phyloP scores from a whole-genome alignment of 305 asterid species.

The Coffea humblotiana region DNA sequence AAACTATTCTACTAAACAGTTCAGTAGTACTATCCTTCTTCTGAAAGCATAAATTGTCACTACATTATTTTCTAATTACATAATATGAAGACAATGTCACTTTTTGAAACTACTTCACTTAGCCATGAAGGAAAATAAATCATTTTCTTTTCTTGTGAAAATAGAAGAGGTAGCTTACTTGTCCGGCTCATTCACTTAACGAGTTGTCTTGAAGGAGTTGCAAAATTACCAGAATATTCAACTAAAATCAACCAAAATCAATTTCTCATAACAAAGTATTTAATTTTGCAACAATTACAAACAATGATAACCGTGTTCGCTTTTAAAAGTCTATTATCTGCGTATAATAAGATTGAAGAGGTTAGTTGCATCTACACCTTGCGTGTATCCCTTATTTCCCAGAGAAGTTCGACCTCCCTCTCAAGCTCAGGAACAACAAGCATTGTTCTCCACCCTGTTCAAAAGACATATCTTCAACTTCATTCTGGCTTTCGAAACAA shows the following conservation, averaged over 20 bases:
- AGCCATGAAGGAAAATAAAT: too few relatives aligned
- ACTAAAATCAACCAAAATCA: not conserved
- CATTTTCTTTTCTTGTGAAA: not conserved
- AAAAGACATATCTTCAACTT: constrained; percentile 23
- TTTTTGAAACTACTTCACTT: too few relatives aligned
- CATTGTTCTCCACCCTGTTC: constrained; percentile 99
- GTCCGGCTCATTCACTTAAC: not conserved
- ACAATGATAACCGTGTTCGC: not conserved
- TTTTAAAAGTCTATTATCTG: not conserved
- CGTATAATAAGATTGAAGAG: not conserved
- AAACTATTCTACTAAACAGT: not conserved
- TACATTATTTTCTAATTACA: not conserved
- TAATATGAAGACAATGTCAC: not conserved
- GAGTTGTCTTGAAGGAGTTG: not conserved
- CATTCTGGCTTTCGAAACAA: constrained; percentile 22
- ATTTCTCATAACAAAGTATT: not conserved
- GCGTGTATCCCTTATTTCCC: constrained; percentile 64
- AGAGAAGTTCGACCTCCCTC: constrained; percentile 87
- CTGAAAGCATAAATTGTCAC: not conserved
- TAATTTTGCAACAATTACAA: not conserved
- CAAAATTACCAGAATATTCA: not conserved
- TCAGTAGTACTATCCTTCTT: not conserved
- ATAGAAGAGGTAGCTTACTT: not conserved
- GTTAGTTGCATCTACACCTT: constrained; percentile 50
- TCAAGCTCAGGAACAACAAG: constrained; percentile 99